Evolutionary conservation across 2,329 filamentous ascomycete species (phyloP).

Genomic region (Aspergillus ruber): DNA sequence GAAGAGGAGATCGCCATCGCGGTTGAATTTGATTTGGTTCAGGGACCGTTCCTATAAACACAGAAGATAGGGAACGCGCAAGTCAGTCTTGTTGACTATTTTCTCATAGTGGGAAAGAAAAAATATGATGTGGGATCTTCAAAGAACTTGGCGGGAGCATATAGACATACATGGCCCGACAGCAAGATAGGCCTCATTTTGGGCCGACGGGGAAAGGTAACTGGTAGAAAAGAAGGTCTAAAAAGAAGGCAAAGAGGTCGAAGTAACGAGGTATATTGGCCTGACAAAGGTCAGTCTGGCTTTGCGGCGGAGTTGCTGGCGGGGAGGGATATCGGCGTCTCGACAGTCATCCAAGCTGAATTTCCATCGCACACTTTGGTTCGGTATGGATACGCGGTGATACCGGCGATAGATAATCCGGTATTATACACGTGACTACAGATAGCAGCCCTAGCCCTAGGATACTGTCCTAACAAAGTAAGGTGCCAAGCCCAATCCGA

Average conservation of each 20-base stretch:
- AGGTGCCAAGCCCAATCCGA: not conserved
- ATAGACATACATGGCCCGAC: slow-evolving; percentile 69
- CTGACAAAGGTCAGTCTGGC: slow-evolving; percentile 3
- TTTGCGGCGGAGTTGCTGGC: slow-evolving; percentile 15
- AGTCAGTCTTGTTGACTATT: slow-evolving; percentile 12
- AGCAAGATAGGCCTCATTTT: slow-evolving; percentile 96
- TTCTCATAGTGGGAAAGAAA: slow-evolving; percentile 10
- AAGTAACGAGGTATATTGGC: slow-evolving; percentile 5
- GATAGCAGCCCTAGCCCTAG: slow-evolving; percentile 19
- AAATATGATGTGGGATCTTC: slow-evolving; percentile 5
- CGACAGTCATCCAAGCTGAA: slow-evolving; percentile 25
- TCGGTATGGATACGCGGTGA: slow-evolving; percentile 2
- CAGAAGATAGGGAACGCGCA: slow-evolving; percentile 5
- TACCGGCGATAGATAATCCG: slow-evolving; percentile 21
- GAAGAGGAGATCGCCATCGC: slow-evolving; percentile 94
- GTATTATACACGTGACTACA: slow-evolving; percentile 21
- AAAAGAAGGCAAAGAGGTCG: slow-evolving; percentile 7
- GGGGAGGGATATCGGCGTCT: slow-evolving; percentile 23
- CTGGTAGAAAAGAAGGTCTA: slow-evolving; percentile 12
- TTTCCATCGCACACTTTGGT: slow-evolving; percentile 38
- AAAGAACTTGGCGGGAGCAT: slow-evolving; percentile 7
- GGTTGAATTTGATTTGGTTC: slow-evolving; percentile 92
- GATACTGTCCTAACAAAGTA: not conserved
- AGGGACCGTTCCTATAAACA: slow-evolving; percentile 69
- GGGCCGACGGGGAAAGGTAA: slow-evolving; percentile 25